A percentile compares a stretch with the other conserved stretches of the same genome.
phyloP scores from a whole-genome alignment of 163 green algal species.

The Scenedesmus sp. region DNA sequence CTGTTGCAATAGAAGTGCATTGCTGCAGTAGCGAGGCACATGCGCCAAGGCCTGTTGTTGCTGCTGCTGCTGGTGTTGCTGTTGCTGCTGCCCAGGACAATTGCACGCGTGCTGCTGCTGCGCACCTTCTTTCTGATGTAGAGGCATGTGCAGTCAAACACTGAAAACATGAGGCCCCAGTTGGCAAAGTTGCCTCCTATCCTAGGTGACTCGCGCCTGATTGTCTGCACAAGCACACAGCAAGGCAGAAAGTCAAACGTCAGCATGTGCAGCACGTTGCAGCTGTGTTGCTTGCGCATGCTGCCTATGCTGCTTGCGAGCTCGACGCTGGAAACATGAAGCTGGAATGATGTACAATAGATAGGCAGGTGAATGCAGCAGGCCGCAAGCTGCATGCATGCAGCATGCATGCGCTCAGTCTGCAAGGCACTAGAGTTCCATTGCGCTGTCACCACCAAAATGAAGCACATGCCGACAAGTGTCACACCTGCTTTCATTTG shows the following conservation, averaged over 20 bases:
- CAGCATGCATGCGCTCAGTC: background rate
- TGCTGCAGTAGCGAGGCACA: background rate
- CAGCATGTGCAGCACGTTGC: background rate
- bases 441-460: background rate
- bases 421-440: no score
- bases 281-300: no score
- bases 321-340: background rate
- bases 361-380: background rate
- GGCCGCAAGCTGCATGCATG: background rate
- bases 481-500: background rate
- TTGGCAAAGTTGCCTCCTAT: slow-evolving; percentile 98
- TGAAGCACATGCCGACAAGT: background rate
- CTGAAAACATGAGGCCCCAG: slow-evolving; percentile 98
- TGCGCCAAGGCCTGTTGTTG: background rate
- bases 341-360: background rate
- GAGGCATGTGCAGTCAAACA: slow-evolving; percentile 95
- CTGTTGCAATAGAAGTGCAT: background rate
- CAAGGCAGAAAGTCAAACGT: background rate
- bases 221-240: slow-evolving; percentile 70
- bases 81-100: background rate
- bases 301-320: background rate
- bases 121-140: slow-evolving; percentile 72
- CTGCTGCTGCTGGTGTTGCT: background rate
- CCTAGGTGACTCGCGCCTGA: slow-evolving; percentile 92
- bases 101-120: background rate